Conservation (phyloP, 208 protist genomes). For the Acanthamoeba pearcei region DNA sequence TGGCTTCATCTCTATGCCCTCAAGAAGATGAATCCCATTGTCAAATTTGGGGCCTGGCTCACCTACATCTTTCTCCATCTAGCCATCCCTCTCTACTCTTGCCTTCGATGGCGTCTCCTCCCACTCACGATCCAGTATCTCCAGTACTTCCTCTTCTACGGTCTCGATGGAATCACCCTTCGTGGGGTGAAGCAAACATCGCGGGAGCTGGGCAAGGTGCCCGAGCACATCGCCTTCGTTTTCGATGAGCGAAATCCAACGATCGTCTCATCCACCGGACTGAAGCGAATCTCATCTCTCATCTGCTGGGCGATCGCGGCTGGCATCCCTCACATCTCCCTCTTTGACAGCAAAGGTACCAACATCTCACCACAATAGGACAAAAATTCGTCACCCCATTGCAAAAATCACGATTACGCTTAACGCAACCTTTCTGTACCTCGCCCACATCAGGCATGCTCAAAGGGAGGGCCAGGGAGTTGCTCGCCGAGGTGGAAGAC, state of each 20-base stretch:
- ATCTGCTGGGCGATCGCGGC: slow-evolving; percentile 33
- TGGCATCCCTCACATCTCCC: slow-evolving; percentile 25
- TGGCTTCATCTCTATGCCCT: background rate
- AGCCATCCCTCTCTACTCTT: slow-evolving; percentile 8
- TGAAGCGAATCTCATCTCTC: slow-evolving; percentile 36
- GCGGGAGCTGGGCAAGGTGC: slow-evolving; percentile 25
- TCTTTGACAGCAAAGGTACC: slow-evolving; percentile 46
- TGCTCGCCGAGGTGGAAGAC: background rate
- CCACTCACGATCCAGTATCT: background rate
- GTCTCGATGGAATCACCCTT: background rate
- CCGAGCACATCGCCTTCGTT: slow-evolving; percentile 20
- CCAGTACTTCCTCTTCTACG: slow-evolving; percentile 44
- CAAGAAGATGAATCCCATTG: background rate
- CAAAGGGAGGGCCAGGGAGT: background rate
- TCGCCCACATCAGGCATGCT: background rate
- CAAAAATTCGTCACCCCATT: no score
- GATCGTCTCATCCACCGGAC: background rate
- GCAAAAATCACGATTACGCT: background rate
- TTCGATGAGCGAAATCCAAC: background rate
- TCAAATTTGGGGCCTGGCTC: slow-evolving; percentile 21
- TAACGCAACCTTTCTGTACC: no score
- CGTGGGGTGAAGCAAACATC: background rate
- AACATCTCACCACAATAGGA: background rate
- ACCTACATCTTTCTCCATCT: slow-evolving; percentile 37
- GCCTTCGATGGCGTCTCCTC: slow-evolving; percentile 28